Evolutionary conservation across 2,329 filamentous ascomycete species (phyloP).

Genomic region (Akanthomyces lecanii): DNA sequence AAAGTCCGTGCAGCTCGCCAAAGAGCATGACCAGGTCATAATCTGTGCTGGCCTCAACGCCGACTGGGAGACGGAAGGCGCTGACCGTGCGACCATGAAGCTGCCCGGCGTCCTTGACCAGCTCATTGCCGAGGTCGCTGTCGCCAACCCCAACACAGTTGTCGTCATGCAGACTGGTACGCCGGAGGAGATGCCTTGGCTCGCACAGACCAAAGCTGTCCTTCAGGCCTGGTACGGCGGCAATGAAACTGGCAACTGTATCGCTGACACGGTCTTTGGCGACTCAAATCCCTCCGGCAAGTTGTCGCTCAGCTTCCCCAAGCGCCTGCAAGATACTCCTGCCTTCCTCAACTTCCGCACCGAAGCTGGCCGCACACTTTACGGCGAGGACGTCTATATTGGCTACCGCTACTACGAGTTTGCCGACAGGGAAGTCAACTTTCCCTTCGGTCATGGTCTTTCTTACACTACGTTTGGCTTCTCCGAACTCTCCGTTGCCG

Average conservation of each 20-base stretch:
- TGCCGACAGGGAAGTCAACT: slow-evolving; percentile 59
- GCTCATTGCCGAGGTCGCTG: slow-evolving; percentile 62
- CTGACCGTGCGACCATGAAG: slow-evolving; percentile 73
- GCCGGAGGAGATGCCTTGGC: slow-evolving; percentile 69
- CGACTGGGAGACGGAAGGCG: slow-evolving; percentile 78
- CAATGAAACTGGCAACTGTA: slow-evolving; percentile 79
- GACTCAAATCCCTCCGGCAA: slow-evolving; percentile 71
- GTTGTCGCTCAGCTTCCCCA: slow-evolving; percentile 69
- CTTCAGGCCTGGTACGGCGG: slow-evolving; percentile 82
- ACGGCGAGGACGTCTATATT: slow-evolving; percentile 76
- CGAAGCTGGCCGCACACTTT: slow-evolving; percentile 67
- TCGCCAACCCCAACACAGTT: slow-evolving; percentile 63
- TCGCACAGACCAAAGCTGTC: slow-evolving; percentile 51
- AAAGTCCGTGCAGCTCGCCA: slow-evolving; percentile 63
- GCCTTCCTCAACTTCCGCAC: slow-evolving; percentile 70
- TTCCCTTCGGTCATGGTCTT: slow-evolving; percentile 76
- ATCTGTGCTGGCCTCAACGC: slow-evolving; percentile 73
- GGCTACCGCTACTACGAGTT: slow-evolving; percentile 80
- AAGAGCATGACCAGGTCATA: slow-evolving; percentile 69
- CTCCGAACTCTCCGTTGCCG: slow-evolving; percentile 45
- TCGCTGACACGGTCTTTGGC: slow-evolving; percentile 74
- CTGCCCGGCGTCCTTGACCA: slow-evolving; percentile 69
- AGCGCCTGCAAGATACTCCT: slow-evolving; percentile 64
- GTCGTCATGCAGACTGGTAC: slow-evolving; percentile 77
- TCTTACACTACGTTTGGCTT: slow-evolving; percentile 69